A percentile compares a stretch with the other conserved stretches of the same genome.
Evolutionary conservation across 2,329 filamentous ascomycete species (phyloP).

Genomic region (Plenodomus biglobosus): DNA sequence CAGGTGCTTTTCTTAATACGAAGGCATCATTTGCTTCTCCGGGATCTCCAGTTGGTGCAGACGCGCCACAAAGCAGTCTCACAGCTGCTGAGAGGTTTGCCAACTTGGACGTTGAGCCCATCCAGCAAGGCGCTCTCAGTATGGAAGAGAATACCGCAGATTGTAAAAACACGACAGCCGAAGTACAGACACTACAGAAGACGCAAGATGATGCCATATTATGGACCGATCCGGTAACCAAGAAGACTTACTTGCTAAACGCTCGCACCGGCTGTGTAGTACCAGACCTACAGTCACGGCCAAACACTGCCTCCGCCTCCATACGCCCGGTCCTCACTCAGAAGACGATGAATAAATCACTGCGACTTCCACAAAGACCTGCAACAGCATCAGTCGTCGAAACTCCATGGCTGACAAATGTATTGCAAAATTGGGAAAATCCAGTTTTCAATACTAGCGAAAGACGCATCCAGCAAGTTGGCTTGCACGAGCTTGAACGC

Average conservation of each 20-base stretch:
- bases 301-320: conserved; percentile 7
- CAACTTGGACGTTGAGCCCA: conserved; percentile 12
- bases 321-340: conserved; percentile 10
- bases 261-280: conserved; percentile 55
- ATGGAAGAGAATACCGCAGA: not conserved
- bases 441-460: conserved; percentile 66
- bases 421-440: conserved; percentile 71
- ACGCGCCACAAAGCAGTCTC: not conserved
- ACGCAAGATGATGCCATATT: conserved; percentile 44
- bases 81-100: not conserved
- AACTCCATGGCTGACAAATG: conserved; percentile 59
- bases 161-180: not conserved
- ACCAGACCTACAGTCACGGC: conserved; percentile 14
- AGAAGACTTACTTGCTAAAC: conserved; percentile 55
- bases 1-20: conserved; percentile 8
- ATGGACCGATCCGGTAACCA: conserved; percentile 66
- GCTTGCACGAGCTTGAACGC: conserved; percentile 16
- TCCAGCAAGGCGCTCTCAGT: conserved; percentile 15
- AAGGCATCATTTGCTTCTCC: not conserved
- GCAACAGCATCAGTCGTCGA: conserved; percentile 8
- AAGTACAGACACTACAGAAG: not conserved
- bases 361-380: conserved; percentile 35
- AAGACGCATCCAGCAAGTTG: conserved; percentile 46
- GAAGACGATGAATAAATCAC: conserved; percentile 26
- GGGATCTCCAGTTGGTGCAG: not conserved